Evolutionary conservation across 75 land plant species (phyloP).

Genomic region (Pinus taeda): DNA sequence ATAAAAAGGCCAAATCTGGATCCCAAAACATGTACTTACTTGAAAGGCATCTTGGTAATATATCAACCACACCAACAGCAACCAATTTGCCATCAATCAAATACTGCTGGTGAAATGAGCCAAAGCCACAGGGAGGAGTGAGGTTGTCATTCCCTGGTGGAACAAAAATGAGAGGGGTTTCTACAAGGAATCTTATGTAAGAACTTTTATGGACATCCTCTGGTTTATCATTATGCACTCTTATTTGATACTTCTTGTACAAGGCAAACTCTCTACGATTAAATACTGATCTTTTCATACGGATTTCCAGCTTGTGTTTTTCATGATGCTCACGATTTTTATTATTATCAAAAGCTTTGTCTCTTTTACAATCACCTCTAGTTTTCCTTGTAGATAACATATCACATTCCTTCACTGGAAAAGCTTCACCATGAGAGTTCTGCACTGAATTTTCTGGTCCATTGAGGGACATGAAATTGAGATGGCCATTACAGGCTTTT

Average conservation of each 20-base stretch:
- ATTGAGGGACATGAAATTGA: slow-evolving; percentile 58
- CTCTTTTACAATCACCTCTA: slow-evolving; percentile 5
- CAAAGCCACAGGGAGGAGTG: slow-evolving; percentile 85
- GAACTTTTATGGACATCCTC: slow-evolving; percentile 67
- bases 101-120: slow-evolving; percentile 98
- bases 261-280: slow-evolving; percentile 82
- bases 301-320: slow-evolving; percentile 57
- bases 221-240: slow-evolving; percentile 82
- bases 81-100: slow-evolving; percentile 85
- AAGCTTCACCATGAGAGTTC: not conserved
- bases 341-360: not conserved
- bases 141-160: slow-evolving; percentile 48
- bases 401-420: not conserved
- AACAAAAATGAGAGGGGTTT: slow-evolving; percentile 69
- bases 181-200: slow-evolving; percentile 78
- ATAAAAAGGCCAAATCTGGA: slow-evolving; percentile 85
- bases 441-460: not conserved
- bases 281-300: slow-evolving; percentile 76
- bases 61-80: slow-evolving; percentile 97
- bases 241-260: slow-evolving; percentile 80
- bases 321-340: not conserved
- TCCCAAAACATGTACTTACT: slow-evolving; percentile 99
- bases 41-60: slow-evolving; percentile 90
- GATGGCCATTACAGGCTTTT: slow-evolving; percentile 91
- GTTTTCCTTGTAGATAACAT: not conserved